Evolutionary conservation across 257 asterid genomes (phyloP), one percentile per base, ranked within the genome.

Genomic region (Dorcoceras hygrometricum): DNA sequence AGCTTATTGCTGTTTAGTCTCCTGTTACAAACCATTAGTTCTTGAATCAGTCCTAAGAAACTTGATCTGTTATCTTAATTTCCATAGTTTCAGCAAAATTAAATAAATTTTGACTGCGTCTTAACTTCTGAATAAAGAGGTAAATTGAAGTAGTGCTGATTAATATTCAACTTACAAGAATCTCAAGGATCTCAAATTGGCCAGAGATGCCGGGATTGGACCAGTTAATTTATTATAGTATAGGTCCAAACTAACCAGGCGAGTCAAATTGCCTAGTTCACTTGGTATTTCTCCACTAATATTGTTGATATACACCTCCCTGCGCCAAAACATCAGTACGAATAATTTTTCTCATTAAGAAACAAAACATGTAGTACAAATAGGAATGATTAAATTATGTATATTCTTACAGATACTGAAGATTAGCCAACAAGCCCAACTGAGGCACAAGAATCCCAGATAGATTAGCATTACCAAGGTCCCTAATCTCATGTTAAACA

Each of bases 241-340:
- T 0, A 83, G 63, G 36, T 71, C 79, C 66, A 83, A 69, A 28
- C 70, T 66, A 7, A 80, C 48, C 26, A 83, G 60, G 1, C 29
- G 69, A 18, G 66, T 76, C 26, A 78, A 63, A 67, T 83, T 78
- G 12, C 86, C 86, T n/a, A 83, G 26, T 61, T 65, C 57, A 0
- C 26, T 26, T 64, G 89, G 89, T 57, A 83, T 80, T 25, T 8
- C 8, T 69, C 86, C 84, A 46, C 67, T 76, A 1, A 83, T 23
- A n/a, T 66, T 60, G 31, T 80, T 77, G 3, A 0, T 11, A 43
- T 12, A 11, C 31, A 77, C 54, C n/a, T 75, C 59, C 71, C 82
- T 73, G 29, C 23, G 20, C 19, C 1, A 60, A 54, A n/a, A n/a
- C n/a, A n/a, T n/a, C n/a, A n/a, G n/a, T n/a, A n/a, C n/a, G n/a